phyloP scores from a whole-genome alignment of 257 asterid species.

The Nemophila menziesii region DNA sequence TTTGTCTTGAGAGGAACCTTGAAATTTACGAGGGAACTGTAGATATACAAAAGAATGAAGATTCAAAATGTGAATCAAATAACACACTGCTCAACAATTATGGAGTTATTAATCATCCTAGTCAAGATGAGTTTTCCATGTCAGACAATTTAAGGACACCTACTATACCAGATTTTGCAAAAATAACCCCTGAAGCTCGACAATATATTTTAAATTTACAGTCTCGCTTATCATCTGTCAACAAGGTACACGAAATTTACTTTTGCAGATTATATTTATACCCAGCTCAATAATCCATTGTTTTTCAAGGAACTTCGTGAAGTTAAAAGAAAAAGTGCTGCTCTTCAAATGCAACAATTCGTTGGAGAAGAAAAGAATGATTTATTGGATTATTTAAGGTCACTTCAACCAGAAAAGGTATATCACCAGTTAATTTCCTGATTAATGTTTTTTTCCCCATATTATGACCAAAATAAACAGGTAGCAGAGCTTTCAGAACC shows the following conservation, averaged over 20 bases:
- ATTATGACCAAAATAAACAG: constrained; percentile 24
- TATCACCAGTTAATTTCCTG: constrained; percentile 1
- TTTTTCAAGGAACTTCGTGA: constrained; percentile 67
- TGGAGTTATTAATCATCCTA: constrained; percentile 13
- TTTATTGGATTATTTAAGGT: constrained; percentile 80
- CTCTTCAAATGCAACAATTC: constrained; percentile 97
- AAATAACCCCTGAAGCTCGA: constrained; percentile 72
- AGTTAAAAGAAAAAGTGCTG: constrained; percentile 79
- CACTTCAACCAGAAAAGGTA: constrained; percentile 87
- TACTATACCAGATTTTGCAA: constrained; percentile 50
- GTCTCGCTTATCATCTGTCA: constrained; percentile 49
- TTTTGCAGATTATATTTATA: background rate
- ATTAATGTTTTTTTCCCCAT: background rate
- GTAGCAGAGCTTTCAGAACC: constrained; percentile 94
- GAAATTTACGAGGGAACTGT: constrained; percentile 39
- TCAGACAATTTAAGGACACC: constrained; percentile 27
- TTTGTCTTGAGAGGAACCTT: constrained; percentile 80
- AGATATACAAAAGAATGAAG: constrained; percentile 30
- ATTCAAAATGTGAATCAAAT: constrained; percentile 25
- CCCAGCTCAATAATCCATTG: background rate
- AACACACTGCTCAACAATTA: constrained; percentile 19
- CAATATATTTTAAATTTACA: constrained; percentile 51
- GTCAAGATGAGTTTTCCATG: constrained; percentile 23
- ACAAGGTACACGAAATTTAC: constrained; percentile 35
- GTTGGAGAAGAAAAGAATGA: constrained; percentile 95